Evolutionary conservation across 2,329 filamentous ascomycete genomes (phyloP), one percentile per base, ranked within the genome.

Genomic region (Penicillium sp.): DNA sequence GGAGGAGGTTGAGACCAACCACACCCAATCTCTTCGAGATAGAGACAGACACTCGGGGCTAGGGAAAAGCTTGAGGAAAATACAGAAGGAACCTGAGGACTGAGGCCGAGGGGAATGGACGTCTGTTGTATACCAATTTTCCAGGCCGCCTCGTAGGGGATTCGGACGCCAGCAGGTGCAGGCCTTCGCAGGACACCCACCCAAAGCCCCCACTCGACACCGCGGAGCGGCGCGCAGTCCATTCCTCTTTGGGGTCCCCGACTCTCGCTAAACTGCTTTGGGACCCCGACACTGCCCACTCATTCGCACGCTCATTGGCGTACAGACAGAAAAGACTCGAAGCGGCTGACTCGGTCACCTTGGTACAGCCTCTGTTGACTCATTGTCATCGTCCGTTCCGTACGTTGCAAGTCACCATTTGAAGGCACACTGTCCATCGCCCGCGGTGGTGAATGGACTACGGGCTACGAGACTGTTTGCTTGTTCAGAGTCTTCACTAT

Each of bases 221-320:
- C 13, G 34, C 34, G 43, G 36, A 45, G 27, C 43, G 29, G 35
- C 35, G 43, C 36, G 35, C 43, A 39, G 36, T 27, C 56, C 44
- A 54, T 56, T 50, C 58, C 62, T 48, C 13, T 58, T 62, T 45
- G 53, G 52, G 58, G 54, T 57, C 59, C 62, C 62, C 61, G 59
- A 62, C 58, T 46, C 40, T 4, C 57, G 53, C 61, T 61, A 62
- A 55, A 39, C 60, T 51, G 1, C 7, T 50, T 60, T 59, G 46
- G 57, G 63, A 54, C 53, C 56, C 53, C 57, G 61, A 58, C 55
- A 44, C 47, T 38, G 39, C 34, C 50, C 40, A 11, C 45, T 43
- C 29, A 12, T 29, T 38, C 50, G 53, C 46, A 36, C 24, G 25
- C 2, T 34, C 3, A 43, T 35, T 47, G 39, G 27, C 11, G 28